Percentiles rank a stretch among this genome's conserved stretches.
These are phyloP conservation scores for Venturia carpophila DNA, from an alignment of 2,329 filamentous ascomycete species.

Conservation along the genomic window DNA sequence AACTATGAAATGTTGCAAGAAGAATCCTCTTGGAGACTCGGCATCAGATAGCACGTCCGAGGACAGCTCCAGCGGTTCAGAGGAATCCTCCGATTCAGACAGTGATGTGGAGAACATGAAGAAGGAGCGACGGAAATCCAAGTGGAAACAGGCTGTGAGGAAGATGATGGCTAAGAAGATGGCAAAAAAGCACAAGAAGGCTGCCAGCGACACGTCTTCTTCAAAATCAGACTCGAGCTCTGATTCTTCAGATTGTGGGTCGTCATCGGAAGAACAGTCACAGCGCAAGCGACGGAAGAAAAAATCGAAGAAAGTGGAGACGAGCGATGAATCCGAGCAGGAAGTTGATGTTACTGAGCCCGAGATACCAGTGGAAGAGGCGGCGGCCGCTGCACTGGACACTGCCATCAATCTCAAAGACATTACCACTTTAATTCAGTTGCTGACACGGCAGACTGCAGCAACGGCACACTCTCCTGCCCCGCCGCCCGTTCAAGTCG, in stretches of 20 bases:
- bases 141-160: constrained; percentile 23
- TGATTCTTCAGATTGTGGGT: constrained; percentile 19
- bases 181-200: constrained; percentile 22
- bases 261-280: constrained; percentile 18
- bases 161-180: constrained; percentile 20
- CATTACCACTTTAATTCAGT: not conserved
- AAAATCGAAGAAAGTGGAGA: constrained; percentile 20
- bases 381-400: not conserved
- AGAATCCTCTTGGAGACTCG: not conserved
- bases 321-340: constrained; percentile 22
- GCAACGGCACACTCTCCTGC: not conserved
- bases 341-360: not conserved
- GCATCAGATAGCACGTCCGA: constrained; percentile 14
- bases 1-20: not conserved
- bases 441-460: not conserved
- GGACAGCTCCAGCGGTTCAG: constrained; percentile 5
- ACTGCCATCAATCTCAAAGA: not conserved
- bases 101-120: constrained; percentile 15
- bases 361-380: not conserved
- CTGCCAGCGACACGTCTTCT: constrained; percentile 19
- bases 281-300: constrained; percentile 22
- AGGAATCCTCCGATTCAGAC: constrained; percentile 3
- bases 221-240: constrained; percentile 18
- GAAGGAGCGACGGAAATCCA: constrained; percentile 15
- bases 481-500: not conserved